Evolutionary conservation across 2,329 filamentous ascomycete genomes (phyloP).

Genomic region (Torrubiella hemipterigena): DNA sequence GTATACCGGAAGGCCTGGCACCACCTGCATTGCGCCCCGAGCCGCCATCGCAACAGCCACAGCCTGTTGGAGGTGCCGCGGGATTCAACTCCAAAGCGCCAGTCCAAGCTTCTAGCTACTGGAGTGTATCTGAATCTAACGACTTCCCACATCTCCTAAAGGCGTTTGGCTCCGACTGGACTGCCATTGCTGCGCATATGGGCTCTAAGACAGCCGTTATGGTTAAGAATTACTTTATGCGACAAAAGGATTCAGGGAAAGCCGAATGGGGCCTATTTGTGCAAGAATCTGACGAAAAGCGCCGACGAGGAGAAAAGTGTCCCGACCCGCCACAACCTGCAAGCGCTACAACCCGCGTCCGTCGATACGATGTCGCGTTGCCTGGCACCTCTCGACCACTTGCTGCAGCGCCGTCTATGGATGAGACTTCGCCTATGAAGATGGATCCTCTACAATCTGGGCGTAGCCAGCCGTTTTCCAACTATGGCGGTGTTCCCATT

Average conservation of each 20-base stretch:
- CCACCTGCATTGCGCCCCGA: conserved; percentile 45
- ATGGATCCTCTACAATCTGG: conserved; percentile 24
- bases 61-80: conserved; percentile 32
- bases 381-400: conserved; percentile 24
- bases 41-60: conserved; percentile 31
- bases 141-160: conserved; percentile 63
- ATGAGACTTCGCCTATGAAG: conserved; percentile 35
- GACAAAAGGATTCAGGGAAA: conserved; percentile 48
- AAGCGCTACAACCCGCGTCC: conserved; percentile 30
- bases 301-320: conserved; percentile 41
- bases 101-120: conserved; percentile 65
- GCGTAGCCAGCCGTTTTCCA: conserved; percentile 25
- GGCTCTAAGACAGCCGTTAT: conserved; percentile 78
- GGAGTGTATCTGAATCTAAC: conserved; percentile 71
- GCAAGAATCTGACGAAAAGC: conserved; percentile 46
- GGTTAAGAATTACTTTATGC: conserved; percentile 61
- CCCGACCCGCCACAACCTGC: conserved; percentile 48
- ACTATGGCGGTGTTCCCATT: conserved; percentile 34
- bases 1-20: conserved; percentile 42
- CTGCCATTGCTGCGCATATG: conserved; percentile 65
- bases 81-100: conserved; percentile 42
- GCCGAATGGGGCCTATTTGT: conserved; percentile 49
- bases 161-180: conserved; percentile 71
- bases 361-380: conserved; percentile 34
- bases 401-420: conserved; percentile 31